These are phyloP conservation scores for Kalaharituber pfeilii DNA, from an alignment of 2,329 filamentous ascomycete species.

Conservation along the genomic window DNA sequence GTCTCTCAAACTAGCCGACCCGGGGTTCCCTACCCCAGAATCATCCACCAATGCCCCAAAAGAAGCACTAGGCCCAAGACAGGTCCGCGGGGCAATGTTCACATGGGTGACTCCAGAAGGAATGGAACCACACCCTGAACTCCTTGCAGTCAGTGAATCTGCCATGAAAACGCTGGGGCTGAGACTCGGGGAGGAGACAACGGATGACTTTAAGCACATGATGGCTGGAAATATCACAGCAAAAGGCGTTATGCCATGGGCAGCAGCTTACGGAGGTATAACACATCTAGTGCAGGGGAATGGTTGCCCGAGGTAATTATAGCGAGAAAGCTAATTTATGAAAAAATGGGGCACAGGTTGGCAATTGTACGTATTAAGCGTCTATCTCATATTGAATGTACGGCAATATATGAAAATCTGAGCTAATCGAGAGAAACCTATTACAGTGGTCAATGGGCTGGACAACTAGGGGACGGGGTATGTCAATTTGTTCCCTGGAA, in stretches of 20 bases:
- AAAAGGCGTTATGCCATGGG: slow-evolving; percentile 78
- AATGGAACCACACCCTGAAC: slow-evolving; percentile 47
- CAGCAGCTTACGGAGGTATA: slow-evolving; percentile 81
- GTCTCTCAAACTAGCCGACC: slow-evolving; percentile 62
- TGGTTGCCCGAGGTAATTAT: not conserved
- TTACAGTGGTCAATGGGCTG: slow-evolving; percentile 62
- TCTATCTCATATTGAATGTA: slow-evolving; percentile 7
- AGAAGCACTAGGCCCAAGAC: slow-evolving; percentile 56
- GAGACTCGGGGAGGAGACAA: slow-evolving; percentile 46
- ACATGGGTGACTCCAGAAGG: slow-evolving; percentile 76
- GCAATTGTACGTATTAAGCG: slow-evolving; percentile 14
- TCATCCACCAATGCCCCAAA: slow-evolving; percentile 67
- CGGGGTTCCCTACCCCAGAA: slow-evolving; percentile 60
- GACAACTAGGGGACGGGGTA: slow-evolving; percentile 74
- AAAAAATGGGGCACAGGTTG: slow-evolving; percentile 14
- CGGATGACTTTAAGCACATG: slow-evolving; percentile 55
- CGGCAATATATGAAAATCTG: no score
- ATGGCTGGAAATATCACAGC: slow-evolving; percentile 70
- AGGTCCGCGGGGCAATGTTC: slow-evolving; percentile 71
- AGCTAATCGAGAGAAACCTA: not conserved
- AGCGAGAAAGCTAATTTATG: not conserved
- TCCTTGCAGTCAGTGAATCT: slow-evolving; percentile 61
- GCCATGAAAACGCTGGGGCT: slow-evolving; percentile 73
- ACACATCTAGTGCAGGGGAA: no score
- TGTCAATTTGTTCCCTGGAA: not conserved